A percentile compares a stretch with the other conserved stretches of the same genome.
Conservation (phyloP, 345 rosid genomes). For the Clausena lansium region DNA sequence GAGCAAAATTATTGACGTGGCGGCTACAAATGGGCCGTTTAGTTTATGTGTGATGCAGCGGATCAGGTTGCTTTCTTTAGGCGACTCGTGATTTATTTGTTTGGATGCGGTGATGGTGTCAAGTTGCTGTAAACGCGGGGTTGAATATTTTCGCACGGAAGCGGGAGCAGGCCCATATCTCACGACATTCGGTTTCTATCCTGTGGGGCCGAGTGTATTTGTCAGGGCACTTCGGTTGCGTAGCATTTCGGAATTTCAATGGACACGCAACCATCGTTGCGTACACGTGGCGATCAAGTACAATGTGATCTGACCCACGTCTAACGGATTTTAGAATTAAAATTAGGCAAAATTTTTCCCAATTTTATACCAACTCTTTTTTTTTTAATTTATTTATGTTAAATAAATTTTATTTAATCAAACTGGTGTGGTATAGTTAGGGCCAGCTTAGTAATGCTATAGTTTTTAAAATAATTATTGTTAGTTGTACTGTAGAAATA, state of each 20-base stretch:
- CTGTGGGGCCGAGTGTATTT: background rate
- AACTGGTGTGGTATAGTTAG: no score
- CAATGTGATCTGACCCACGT: background rate
- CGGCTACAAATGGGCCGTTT: background rate
- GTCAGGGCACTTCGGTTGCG: background rate
- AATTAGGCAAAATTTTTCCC: no score
- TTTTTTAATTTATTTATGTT: no score
- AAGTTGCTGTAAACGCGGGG: constrained; percentile 15
- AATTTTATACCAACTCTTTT: background rate
- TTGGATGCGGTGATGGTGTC: background rate
- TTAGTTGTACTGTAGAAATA: no score
- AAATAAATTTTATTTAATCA: no score
- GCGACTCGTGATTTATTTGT: constrained; percentile 13
- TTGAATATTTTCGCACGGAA: background rate
- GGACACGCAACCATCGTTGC: background rate
- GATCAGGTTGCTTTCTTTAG: background rate
- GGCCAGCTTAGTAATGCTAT: no score
- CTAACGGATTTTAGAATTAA: background rate
- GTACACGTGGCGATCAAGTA: background rate
- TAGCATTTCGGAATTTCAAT: background rate
- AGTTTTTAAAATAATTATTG: no score
- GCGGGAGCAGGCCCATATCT: background rate
- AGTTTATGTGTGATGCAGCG: background rate
- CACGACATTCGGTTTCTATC: background rate
- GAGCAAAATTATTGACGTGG: constrained; percentile 3